phyloP scores from a whole-genome alignment of 176 grass and related monocot genomes.

The Phyllostachys edulis region DNA sequence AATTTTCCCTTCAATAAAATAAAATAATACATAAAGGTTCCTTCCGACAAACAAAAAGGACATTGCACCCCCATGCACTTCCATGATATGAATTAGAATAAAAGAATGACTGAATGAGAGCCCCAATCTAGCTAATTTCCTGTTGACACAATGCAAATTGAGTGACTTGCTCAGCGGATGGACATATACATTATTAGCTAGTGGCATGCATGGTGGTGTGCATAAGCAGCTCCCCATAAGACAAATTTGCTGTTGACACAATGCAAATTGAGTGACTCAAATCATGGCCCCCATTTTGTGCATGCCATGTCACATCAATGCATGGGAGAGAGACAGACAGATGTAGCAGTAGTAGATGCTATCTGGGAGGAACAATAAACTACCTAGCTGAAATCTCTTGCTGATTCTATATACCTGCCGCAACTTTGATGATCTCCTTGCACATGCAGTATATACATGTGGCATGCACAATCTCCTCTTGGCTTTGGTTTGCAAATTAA shows the following conservation, averaged over 20 bases:
- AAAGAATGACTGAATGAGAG: not conserved
- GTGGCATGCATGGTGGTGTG: no score
- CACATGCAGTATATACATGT: not conserved
- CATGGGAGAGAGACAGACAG: no score
- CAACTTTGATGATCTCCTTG: not conserved
- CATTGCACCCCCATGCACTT: no score
- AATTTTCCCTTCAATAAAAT: no score
- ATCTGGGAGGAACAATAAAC: no score
- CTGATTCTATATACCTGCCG: no score
- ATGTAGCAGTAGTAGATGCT: no score
- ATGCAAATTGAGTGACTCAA: not conserved
- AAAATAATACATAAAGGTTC: no score
- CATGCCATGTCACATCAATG: not conserved
- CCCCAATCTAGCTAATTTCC: no score
- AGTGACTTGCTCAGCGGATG: no score
- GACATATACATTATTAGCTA: no score
- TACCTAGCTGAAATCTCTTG: not conserved
- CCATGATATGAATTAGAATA: not conserved
- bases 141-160: no score
- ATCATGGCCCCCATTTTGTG: not conserved
- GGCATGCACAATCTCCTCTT: not conserved
- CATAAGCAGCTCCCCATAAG: not conserved
- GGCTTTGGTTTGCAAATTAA: not conserved
- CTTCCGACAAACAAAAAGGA: not conserved
- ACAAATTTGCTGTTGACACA: not conserved